A percentile compares a stretch with the other conserved stretches of the same genome.
phyloP scores from a whole-genome alignment of 345 rosid species.

The Iberis pinnata region DNA sequence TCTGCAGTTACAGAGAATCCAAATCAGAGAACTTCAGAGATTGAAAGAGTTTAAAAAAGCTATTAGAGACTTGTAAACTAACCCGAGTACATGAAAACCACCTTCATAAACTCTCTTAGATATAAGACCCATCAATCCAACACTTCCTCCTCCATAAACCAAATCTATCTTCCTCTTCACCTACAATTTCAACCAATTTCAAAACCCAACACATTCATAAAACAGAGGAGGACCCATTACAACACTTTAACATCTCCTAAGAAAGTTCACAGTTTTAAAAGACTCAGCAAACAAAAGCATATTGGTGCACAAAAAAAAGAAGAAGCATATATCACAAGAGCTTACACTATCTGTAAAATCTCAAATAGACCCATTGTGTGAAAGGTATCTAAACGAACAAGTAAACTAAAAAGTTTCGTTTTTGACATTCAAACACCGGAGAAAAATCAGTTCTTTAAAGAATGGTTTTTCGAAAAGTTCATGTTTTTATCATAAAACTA shows the following conservation, averaged over 20 bases:
- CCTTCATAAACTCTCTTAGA: slow-evolving; percentile 76
- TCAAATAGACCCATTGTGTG: slow-evolving; percentile 9
- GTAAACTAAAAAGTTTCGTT: neutral
- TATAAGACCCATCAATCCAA: slow-evolving; percentile 93
- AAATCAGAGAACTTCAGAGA: slow-evolving; percentile 8
- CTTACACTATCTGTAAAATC: neutral
- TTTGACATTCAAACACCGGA: no score
- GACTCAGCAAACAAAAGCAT: no score
- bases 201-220: neutral
- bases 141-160: slow-evolving; percentile 97
- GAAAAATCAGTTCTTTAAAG: no score
- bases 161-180: slow-evolving; percentile 79
- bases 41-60: neutral
- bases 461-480: neutral
- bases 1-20: slow-evolving; percentile 46
- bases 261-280: no score
- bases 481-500: neutral
- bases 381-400: no score
- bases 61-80: no score
- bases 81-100: slow-evolving; percentile 93
- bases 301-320: no score
- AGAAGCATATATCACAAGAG: no score
- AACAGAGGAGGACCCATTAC: neutral
- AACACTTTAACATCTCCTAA: no score
- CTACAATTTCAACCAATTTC: slow-evolving; percentile 36